Evolutionary conservation across 768 basidiomycete genomes (phyloP).

Genomic region (Amanita pallidorosea): DNA sequence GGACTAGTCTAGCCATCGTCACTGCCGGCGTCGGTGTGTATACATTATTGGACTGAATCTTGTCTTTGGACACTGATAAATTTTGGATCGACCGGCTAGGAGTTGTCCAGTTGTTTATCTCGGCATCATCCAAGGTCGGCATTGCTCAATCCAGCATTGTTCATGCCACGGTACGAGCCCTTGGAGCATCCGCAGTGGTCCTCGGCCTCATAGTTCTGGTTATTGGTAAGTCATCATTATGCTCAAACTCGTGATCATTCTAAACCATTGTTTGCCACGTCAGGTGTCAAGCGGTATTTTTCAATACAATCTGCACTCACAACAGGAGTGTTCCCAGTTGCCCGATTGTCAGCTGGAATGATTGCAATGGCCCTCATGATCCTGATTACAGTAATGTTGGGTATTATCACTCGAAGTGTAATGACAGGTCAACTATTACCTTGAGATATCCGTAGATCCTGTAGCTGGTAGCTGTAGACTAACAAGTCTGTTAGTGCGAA

Average conservation of each 20-base stretch:
- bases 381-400: constrained; percentile 32
- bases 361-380: constrained; percentile 27
- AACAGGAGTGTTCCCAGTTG: constrained; percentile 42
- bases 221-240: constrained; percentile 29
- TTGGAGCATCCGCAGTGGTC: constrained; percentile 39
- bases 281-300: constrained; percentile 46
- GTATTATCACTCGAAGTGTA: constrained; percentile 20
- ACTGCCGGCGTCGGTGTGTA: constrained; percentile 49
- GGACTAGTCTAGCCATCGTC: constrained; percentile 52
- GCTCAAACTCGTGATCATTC: neutral
- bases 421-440: neutral
- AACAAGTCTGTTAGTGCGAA: too few species aligned
- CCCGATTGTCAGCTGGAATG: constrained; percentile 30
- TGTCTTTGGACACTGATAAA: neutral
- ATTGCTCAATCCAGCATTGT: neutral
- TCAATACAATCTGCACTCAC: constrained; percentile 37
- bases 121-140: constrained; percentile 15
- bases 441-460: neutral
- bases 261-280: neutral
- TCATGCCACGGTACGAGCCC: constrained; percentile 30
- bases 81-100: constrained; percentile 17
- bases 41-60: constrained; percentile 1
- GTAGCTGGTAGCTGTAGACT: neutral
- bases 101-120: constrained; percentile 45
- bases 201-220: constrained; percentile 36